Conservation (phyloP, 2,329 filamentous ascomycete genomes). For the Amauroascus niger region DNA sequence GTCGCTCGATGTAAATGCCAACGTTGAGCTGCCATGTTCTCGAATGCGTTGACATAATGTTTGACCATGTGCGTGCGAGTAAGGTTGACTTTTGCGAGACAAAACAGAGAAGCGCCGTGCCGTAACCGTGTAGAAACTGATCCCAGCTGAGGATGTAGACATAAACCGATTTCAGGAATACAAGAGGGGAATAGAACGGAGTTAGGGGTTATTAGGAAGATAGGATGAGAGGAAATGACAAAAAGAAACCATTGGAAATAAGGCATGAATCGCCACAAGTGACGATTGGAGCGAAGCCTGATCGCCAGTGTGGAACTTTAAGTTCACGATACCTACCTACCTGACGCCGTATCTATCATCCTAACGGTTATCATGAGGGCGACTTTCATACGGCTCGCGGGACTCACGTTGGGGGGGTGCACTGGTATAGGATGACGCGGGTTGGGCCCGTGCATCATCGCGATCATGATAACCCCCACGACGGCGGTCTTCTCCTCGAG, state of each 20-base stretch:
- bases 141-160: constrained; percentile 24
- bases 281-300: constrained; percentile 4
- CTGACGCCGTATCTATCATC: constrained; percentile 35
- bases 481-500: constrained; percentile 40
- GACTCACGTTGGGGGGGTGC: constrained; percentile 30
- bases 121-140: constrained; percentile 29
- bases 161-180: constrained; percentile 32
- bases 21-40: constrained; percentile 26
- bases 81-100: constrained; percentile 29
- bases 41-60: constrained; percentile 29
- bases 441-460: constrained; percentile 40
- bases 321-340: constrained; percentile 27
- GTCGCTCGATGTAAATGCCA: constrained; percentile 17
- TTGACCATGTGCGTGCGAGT: constrained; percentile 24
- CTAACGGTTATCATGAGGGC: constrained; percentile 33
- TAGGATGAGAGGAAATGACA: constrained; percentile 2
- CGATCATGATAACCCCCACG: constrained; percentile 46
- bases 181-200: constrained; percentile 23
- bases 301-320: constrained; percentile 2
- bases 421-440: constrained; percentile 31
- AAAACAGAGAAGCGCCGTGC: constrained; percentile 30
- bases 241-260: constrained; percentile 7
- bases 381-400: constrained; percentile 28
- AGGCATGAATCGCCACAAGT: constrained; percentile 1
- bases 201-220: constrained; percentile 15